phyloP scores from a whole-genome alignment of 176 grass and related monocot genomes.

The Bonia amplexicaulis region DNA sequence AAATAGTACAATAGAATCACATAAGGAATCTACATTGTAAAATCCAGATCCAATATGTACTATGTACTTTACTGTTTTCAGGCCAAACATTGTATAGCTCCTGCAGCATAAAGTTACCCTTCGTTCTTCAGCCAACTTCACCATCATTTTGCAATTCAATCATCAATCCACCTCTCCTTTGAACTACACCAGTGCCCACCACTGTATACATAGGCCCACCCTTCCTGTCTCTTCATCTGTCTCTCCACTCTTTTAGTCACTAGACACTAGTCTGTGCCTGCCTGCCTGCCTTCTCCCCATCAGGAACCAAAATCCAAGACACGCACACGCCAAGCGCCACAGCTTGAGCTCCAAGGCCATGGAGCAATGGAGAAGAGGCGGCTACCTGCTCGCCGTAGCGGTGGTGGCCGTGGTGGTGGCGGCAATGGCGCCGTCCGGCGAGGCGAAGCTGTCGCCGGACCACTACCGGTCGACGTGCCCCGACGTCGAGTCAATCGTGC shows the following conservation, averaged over 20 bases:
- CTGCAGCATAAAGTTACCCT: neutral
- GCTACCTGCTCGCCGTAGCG: neutral
- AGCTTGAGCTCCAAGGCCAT: neutral
- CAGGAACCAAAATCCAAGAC: neutral
- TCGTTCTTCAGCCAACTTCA: neutral
- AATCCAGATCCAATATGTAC: too few relatives aligned
- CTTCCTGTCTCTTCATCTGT: neutral
- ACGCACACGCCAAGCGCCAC: neutral
- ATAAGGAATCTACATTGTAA: too few relatives aligned
- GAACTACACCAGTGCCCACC: neutral
- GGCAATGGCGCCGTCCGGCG: neutral
- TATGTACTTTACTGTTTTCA: neutral
- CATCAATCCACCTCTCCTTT: neutral
- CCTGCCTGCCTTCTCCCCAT: neutral
- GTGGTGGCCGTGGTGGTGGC: neutral
- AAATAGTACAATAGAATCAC: too few relatives aligned
- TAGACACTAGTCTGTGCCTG: neutral
- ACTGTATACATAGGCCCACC: conserved; percentile 11
- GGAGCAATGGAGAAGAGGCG: conserved; percentile 22
- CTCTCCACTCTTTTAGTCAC: neutral
- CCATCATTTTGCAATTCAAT: neutral
- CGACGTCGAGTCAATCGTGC: conserved; percentile 50
- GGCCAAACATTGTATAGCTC: neutral
- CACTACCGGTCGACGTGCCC: conserved; percentile 50
- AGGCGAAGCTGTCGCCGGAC: conserved; percentile 28